Percentiles rank a stretch among this genome's conserved stretches.
These are phyloP conservation scores for Mycena rebaudengoi DNA, from an alignment of 768 basidiomycete genomes.

Conservation along the genomic window DNA sequence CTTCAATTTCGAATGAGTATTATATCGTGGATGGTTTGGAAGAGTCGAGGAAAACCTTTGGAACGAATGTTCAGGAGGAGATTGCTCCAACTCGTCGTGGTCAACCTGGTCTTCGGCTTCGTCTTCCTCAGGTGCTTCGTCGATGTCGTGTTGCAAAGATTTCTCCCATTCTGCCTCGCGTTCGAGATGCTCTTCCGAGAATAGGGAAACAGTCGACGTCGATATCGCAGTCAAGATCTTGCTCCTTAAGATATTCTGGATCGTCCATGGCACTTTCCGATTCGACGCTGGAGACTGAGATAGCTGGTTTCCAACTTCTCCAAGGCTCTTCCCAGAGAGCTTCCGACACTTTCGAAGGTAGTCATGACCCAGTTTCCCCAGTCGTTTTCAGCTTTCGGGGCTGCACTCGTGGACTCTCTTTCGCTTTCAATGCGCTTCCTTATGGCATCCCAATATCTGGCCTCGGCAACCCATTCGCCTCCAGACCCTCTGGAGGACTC, in stretches of 20 bases:
- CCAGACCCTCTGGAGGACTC: slow-evolving; percentile 65
- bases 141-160: slow-evolving; percentile 42
- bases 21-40: no score
- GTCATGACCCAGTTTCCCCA: slow-evolving; percentile 88
- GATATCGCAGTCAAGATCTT: slow-evolving; percentile 35
- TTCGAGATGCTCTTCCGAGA: slow-evolving; percentile 56
- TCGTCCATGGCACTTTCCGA: slow-evolving; percentile 21
- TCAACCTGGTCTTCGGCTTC: slow-evolving; percentile 42
- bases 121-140: slow-evolving; percentile 42
- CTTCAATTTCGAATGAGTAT: neutral
- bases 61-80: slow-evolving; percentile 23
- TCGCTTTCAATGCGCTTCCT: slow-evolving; percentile 64
- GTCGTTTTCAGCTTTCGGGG: slow-evolving; percentile 23
- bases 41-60: no score
- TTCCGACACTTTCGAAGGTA: slow-evolving; percentile 89
- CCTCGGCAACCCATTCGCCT: slow-evolving; percentile 76
- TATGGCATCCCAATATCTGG: slow-evolving; percentile 80
- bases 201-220: slow-evolving; percentile 63
- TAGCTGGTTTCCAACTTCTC: slow-evolving; percentile 63
- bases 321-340: slow-evolving; percentile 79
- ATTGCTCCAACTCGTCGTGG: slow-evolving; percentile 32
- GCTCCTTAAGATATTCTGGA: slow-evolving; percentile 11
- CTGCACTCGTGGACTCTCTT: slow-evolving; percentile 28
- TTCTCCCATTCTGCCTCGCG: slow-evolving; percentile 31
- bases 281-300: slow-evolving; percentile 22